Conservation (phyloP, 257 asterid genomes). For the Osmanthus fragrans region DNA sequence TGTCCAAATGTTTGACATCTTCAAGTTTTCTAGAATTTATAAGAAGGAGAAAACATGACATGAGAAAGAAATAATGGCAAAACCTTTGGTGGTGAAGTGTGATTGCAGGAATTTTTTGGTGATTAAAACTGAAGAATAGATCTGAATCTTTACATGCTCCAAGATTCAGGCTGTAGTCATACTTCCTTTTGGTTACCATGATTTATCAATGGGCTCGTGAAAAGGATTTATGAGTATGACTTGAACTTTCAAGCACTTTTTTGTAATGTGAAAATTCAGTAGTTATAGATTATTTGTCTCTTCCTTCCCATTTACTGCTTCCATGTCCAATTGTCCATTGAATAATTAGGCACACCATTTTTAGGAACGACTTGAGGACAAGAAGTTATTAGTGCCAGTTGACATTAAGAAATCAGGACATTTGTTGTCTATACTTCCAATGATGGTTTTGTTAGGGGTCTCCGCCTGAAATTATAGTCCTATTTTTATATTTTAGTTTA, state of each 20-base stretch:
- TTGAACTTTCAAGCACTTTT: neutral
- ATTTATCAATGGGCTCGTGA: neutral
- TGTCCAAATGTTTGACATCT: neutral
- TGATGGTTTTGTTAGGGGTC: neutral
- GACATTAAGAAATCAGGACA: neutral
- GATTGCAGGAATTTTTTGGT: neutral
- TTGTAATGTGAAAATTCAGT: neutral
- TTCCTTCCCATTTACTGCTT: neutral
- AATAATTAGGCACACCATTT: neutral
- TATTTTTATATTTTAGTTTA: neutral
- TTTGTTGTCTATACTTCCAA: neutral
- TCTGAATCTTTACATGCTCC: neutral
- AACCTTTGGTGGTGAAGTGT: neutral
- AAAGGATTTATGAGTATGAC: neutral
- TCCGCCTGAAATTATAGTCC: too few species aligned
- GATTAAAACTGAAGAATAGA: neutral
- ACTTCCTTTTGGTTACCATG: neutral
- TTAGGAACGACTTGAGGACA: neutral
- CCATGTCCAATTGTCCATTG: neutral
- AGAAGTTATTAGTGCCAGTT: neutral
- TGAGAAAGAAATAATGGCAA: neutral
- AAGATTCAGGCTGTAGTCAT: neutral
- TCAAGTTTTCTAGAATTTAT: neutral
- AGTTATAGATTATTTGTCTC: neutral
- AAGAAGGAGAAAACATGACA: neutral